Evolutionary conservation across 768 basidiomycete species (phyloP), one percentile per base, ranked within the genome.

Genomic region (Hortiboletus flavorubellus): DNA sequence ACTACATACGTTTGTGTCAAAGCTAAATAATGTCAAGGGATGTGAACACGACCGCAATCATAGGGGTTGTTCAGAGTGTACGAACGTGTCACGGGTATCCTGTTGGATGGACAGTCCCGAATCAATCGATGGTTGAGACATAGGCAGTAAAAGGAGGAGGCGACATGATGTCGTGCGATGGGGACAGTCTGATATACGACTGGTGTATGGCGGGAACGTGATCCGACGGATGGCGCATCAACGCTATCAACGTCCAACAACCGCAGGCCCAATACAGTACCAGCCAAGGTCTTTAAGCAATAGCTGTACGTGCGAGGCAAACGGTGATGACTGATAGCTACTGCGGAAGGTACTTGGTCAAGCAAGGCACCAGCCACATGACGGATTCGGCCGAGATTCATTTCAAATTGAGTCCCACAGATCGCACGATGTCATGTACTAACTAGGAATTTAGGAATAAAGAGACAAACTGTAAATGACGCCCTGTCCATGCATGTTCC

Each of bases 401-500:
- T 14, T 39, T 35, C 14, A 34, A 14, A 15, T 29, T 30, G 51
- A 21, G 21, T 18, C 43, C 33, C 33, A 18, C 5, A 40, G 30
- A 37, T 15, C 30, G 15, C 26, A 35, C 30, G 45, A 31, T 43
- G 44, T 9, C 31, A n/a, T 48, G 42, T 9, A 38, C 37, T 6
- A 7, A 53, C 59, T 62, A 68, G 39, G 40, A 3, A 56, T 59
- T 66, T 55, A 68, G 54, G 55, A 61, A 70, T 70, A 69, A 69
- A 54, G 51, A 69, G 53, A 69, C 56, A 59, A 26, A 45, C 51
- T 54, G 49, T 29, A 43, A 51, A 56, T 53, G 47, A 21, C 52
- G 50, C 31, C 23, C 58, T 43, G 60, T 55, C 61, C 58, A 62
- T 54, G 35, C 48, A 55, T 50, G 56, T 44, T 53, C 51, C 55